Evolutionary conservation across 1,284 basidiomycete species (phyloP), one percentile per base, ranked within the genome.

Genomic region (Earliella scabrosa): DNA sequence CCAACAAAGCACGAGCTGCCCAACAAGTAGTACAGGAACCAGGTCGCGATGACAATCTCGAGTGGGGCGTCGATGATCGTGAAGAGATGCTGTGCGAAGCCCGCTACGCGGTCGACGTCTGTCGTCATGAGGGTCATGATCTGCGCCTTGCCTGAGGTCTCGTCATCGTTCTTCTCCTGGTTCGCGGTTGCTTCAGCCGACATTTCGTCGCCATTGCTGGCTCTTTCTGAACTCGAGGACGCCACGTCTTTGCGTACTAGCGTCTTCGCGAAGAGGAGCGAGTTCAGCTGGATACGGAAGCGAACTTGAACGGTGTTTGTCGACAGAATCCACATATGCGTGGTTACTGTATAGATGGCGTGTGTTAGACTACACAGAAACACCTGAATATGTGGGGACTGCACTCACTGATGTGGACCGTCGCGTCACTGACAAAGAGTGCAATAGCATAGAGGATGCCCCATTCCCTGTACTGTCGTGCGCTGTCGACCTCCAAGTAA

Each of bases 111-210:
- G 70, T 97, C 94, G 34, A 95, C 92, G 64, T 97, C 95, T 5
- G 92, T 92, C 3, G 92, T 93, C 88, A 91, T 90, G 20, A 90
- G 77, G 13, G 86, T 92, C 87, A 95, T 92, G 64, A 96, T 88
- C 73, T 96, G 93, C 9, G 91, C 88, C 73, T 97, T 97, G 67
- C 88, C 93, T 9, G 87, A 91, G 66, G 97, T 93, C 44, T 92
- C 90, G 10, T 90, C 85, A 6, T 82, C 78, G 10, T 82, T 76
- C 20, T 73, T 72, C 45, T 71, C 67, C 23, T 56, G 47, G 31
- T 39, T 52, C 44, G 71, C 68, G 26, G 65, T 63, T 4, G 36
- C 31, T 47, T 35, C 46, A 27, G n/a, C n/a, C n/a, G n/a, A n/a
- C n/a, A n/a, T n/a, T n/a, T 53, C 34, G 44, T 46, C 27, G 11